These are phyloP conservation scores for Exophiala phaeomuriformis DNA, from an alignment of 2,329 filamentous ascomycete species.

Conservation along the genomic window DNA sequence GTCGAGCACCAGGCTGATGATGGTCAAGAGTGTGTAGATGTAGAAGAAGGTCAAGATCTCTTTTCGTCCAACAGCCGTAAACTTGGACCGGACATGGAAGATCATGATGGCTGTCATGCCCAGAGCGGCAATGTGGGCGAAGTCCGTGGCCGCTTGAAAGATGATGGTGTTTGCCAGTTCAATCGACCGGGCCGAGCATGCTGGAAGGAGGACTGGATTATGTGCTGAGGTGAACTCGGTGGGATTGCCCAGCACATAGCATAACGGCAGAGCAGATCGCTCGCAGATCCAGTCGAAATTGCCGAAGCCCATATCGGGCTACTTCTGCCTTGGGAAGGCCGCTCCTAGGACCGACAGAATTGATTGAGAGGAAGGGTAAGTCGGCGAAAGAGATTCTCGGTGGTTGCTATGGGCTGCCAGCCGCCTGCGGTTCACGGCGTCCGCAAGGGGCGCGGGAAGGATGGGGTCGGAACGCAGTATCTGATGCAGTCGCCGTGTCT, in stretches of 20 bases:
- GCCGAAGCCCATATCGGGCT: slow-evolving; percentile 71
- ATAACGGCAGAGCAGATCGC: slow-evolving; percentile 78
- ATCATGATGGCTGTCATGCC: slow-evolving; percentile 97
- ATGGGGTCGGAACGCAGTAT: background rate
- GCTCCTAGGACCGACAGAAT: background rate
- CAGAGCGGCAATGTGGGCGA: slow-evolving; percentile 84
- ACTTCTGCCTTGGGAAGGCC: background rate
- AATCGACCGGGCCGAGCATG: slow-evolving; percentile 90
- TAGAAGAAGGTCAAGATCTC: slow-evolving; percentile 91
- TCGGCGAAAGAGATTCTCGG: background rate
- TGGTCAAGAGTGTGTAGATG: slow-evolving; percentile 83
- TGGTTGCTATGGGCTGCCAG: background rate
- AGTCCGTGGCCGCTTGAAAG: slow-evolving; percentile 83
- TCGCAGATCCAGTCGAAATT: slow-evolving; percentile 83
- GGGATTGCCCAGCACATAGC: slow-evolving; percentile 67
- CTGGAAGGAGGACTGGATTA: slow-evolving; percentile 71
- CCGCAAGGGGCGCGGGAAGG: background rate
- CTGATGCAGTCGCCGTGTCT: background rate
- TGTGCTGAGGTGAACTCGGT: slow-evolving; percentile 54
- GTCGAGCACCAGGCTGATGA: slow-evolving; percentile 82
- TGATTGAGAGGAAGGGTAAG: background rate
- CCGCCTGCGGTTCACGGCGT: background rate
- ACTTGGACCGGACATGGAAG: slow-evolving; percentile 91
- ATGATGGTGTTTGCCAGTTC: slow-evolving; percentile 98
- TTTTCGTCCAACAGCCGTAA: slow-evolving; percentile 79